These are phyloP conservation scores for Raffaelea arxii DNA, from an alignment of 2,329 filamentous ascomycete genomes.

Conservation along the genomic window DNA sequence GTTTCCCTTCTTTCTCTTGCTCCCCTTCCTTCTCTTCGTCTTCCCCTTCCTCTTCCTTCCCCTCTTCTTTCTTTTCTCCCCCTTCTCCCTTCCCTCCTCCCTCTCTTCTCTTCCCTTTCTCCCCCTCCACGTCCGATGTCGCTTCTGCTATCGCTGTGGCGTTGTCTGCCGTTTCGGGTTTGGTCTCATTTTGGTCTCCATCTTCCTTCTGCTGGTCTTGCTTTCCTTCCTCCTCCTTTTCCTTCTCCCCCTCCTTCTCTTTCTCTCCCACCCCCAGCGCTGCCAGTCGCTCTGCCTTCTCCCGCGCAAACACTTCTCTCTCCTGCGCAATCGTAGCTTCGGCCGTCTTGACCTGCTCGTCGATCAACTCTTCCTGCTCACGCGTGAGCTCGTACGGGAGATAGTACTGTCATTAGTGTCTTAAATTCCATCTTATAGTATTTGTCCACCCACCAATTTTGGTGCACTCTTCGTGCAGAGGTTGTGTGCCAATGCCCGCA, in stretches of 20 bases:
- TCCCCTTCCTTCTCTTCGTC: background rate
- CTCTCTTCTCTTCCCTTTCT: constrained; percentile 20
- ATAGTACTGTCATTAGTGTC: constrained; percentile 54
- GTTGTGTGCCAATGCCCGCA: constrained; percentile 62
- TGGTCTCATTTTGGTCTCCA: background rate
- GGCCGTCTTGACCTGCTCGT: constrained; percentile 57
- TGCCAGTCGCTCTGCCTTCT: constrained; percentile 31
- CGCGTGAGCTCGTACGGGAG: constrained; percentile 67
- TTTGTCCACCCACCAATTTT: constrained; percentile 51
- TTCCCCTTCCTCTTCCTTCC: background rate
- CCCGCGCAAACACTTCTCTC: constrained; percentile 48
- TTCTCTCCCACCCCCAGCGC: constrained; percentile 20
- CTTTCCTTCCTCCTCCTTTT: too few relatives aligned
- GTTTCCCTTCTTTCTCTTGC: background rate
- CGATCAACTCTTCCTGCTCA: constrained; percentile 61
- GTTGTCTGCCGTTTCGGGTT: background rate
- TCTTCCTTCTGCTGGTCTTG: background rate
- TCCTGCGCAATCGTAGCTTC: constrained; percentile 57
- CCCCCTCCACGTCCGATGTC: background rate
- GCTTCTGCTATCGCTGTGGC: background rate
- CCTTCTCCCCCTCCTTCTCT: constrained; percentile 1
- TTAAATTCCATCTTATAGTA: background rate
- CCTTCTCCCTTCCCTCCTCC: background rate
- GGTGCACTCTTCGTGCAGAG: constrained; percentile 64
- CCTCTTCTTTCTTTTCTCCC: background rate